Evolutionary conservation across 495 filamentous ascomycete species (phyloP).

Genomic region (Hypoxylon intermedium): DNA sequence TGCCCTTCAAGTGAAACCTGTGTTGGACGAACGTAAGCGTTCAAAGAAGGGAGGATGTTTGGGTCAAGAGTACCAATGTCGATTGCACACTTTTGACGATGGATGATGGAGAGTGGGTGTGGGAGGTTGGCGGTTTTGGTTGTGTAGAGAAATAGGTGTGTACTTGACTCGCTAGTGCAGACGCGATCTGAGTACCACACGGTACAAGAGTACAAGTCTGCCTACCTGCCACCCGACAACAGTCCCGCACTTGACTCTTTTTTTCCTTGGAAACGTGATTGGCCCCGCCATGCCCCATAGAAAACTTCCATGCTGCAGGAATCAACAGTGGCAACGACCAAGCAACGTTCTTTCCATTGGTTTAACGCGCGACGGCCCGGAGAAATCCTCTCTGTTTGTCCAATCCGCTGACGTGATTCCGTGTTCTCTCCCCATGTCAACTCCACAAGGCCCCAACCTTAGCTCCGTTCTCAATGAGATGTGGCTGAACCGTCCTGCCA

Average conservation of each 20-base stretch:
- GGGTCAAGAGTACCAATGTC: slow-evolving; percentile 37
- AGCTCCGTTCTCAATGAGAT: background rate
- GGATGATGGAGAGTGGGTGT: slow-evolving; percentile 16
- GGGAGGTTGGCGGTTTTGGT: slow-evolving; percentile 4
- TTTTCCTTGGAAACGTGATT: slow-evolving; percentile 31
- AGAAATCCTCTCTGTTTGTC: slow-evolving; percentile 17
- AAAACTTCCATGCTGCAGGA: slow-evolving; percentile 21
- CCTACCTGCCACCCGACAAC: slow-evolving; percentile 16
- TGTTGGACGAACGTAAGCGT: background rate
- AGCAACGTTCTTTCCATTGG: slow-evolving; percentile 57
- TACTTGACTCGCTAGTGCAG: slow-evolving; percentile 1
- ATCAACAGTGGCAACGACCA: slow-evolving; percentile 58
- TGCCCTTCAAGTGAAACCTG: slow-evolving; percentile 24
- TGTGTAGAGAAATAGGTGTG: background rate
- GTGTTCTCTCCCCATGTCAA: slow-evolving; percentile 4
- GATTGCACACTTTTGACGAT: background rate
- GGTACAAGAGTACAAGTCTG: slow-evolving; percentile 29
- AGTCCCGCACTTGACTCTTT: slow-evolving; percentile 31
- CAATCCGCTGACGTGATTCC: slow-evolving; percentile 46
- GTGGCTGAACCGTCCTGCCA: slow-evolving; percentile 15
- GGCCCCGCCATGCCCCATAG: slow-evolving; percentile 17
- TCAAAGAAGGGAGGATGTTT: slow-evolving; percentile 23
- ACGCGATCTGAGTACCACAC: slow-evolving; percentile 33
- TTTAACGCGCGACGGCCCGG: slow-evolving; percentile 2
- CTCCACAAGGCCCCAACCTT: too few relatives aligned